Conservation (phyloP, 768 basidiomycete species). For the Scleroderma citrinum region DNA sequence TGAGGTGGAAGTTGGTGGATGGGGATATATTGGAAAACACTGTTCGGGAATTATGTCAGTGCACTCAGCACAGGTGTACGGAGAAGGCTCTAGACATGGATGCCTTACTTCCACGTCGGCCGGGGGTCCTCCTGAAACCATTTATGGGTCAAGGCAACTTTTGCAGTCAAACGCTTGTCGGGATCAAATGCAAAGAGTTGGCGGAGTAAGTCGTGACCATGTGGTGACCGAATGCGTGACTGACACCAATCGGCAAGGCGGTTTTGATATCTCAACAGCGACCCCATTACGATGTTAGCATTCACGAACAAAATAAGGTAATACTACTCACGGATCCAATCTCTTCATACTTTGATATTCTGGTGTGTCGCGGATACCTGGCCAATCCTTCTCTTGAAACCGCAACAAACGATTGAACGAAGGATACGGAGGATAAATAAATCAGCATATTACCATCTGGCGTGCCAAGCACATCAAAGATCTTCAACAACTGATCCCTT, state of each 20-base stretch:
- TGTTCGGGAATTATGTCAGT: constrained; percentile 24
- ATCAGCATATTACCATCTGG: constrained; percentile 54
- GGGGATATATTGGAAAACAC: constrained; percentile 67
- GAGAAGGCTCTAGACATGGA: background rate
- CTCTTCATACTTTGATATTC: constrained; percentile 82
- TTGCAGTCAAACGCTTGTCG: constrained; percentile 75
- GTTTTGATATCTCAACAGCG: constrained; percentile 46
- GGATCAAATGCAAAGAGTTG: constrained; percentile 90
- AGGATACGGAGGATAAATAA: constrained; percentile 2
- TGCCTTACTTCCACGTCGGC: constrained; percentile 76
- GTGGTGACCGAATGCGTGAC: constrained; percentile 48
- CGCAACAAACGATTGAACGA: background rate
- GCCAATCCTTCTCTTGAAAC: constrained; percentile 79
- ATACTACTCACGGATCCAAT: constrained; percentile 56
- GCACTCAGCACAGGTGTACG: background rate
- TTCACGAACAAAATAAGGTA: background rate
- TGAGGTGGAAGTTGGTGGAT: constrained; percentile 74
- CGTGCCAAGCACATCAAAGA: constrained; percentile 92
- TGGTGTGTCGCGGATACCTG: constrained; percentile 76
- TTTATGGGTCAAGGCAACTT: constrained; percentile 72
- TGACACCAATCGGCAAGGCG: constrained; percentile 74
- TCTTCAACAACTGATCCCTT: constrained; percentile 88
- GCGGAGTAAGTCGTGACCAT: constrained; percentile 79
- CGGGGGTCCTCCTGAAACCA: constrained; percentile 93
- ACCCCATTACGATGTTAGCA: constrained; percentile 1